Base-by-base conservation (phyloP, 2,329 filamentous ascomycete genomes). In the Neospermospora avenae region DNA sequence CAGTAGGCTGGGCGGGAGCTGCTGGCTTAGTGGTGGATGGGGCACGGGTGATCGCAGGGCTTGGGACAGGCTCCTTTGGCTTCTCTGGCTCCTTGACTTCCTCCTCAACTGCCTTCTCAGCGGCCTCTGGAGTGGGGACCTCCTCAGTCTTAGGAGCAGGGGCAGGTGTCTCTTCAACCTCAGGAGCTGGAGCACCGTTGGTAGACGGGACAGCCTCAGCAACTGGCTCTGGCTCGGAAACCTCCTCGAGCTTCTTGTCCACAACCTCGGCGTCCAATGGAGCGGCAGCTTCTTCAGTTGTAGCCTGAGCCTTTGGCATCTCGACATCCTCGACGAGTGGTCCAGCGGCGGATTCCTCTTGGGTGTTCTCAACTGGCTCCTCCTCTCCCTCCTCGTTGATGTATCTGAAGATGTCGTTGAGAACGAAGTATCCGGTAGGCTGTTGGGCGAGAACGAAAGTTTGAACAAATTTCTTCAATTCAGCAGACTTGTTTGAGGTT, bases 341-440 rank as follows among this genome's bases (percentile, higher is more conserved):
- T 18, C 64, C 66, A 25, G 69, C 60, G 37, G 64, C 57, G 41
- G 67, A 52, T 25, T 71, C 71, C 49, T 70, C 69, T 41, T 63
- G 64, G 28, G 68, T 58, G 57, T 67, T 67, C 51, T 85, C 81
- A 49, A 79, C 77, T 68, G 85, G 77, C 63, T 88, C 86, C 61
- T 90, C 90, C 63, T 97, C 92, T 44, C 83, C 83, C 69, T 93
- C 90, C 63, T 95, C 91, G 66, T 88, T 86, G 67, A 99, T 87
- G 77, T 96, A 98, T 69, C 95, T 85, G 80, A 98, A 91, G 74
- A 99, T 96, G 73, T 99, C 95, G 77, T 99, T 99, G 70, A 99
- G 84, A 35, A 99, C 93, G 70, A 96, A 99, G 81, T 98, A 99
- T 65, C 95, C 95, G 59, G 93, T 96, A 53, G 91, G 91, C 79